A percentile compares a stretch with the other conserved stretches of the same genome.
Evolutionary conservation across 345 rosid species (phyloP).

Genomic region (Microthlaspi erraticum): DNA sequence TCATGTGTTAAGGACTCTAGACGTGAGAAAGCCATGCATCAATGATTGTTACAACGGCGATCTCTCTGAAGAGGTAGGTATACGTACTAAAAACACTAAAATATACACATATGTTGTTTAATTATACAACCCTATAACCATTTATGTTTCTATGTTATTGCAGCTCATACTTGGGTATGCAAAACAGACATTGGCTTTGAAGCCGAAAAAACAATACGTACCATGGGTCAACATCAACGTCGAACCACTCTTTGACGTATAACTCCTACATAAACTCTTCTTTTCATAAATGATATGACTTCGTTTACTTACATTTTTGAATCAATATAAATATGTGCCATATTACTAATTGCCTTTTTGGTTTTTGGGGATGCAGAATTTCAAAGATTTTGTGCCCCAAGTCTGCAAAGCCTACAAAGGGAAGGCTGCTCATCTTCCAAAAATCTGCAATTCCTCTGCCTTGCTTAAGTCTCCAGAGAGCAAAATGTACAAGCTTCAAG

Average conservation of each 20-base stretch:
- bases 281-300: background rate
- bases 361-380: background rate
- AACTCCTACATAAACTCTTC: background rate
- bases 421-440: conserved; percentile 25
- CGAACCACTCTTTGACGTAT: conserved; percentile 24
- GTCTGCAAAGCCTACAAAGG: conserved; percentile 35
- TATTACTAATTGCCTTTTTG: background rate
- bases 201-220: conserved; percentile 12
- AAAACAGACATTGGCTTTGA: conserved; percentile 12
- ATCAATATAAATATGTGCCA: background rate
- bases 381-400: background rate
- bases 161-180: conserved; percentile 38
- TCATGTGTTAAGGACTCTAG: background rate
- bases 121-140: background rate
- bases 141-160: background rate
- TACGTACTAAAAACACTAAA: background rate
- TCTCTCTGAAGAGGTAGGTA: conserved; percentile 5
- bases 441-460: background rate
- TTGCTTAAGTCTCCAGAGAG: background rate
- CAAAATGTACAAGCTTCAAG: conserved; percentile 15
- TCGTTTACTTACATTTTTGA: background rate
- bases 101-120: background rate
- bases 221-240: conserved; percentile 38
- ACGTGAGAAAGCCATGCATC: background rate
- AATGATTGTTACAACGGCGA: conserved; percentile 27